These are phyloP conservation scores for Pseudozyma flocculosa DNA, from an alignment of 1,284 basidiomycete genomes.

Conservation along the genomic window DNA sequence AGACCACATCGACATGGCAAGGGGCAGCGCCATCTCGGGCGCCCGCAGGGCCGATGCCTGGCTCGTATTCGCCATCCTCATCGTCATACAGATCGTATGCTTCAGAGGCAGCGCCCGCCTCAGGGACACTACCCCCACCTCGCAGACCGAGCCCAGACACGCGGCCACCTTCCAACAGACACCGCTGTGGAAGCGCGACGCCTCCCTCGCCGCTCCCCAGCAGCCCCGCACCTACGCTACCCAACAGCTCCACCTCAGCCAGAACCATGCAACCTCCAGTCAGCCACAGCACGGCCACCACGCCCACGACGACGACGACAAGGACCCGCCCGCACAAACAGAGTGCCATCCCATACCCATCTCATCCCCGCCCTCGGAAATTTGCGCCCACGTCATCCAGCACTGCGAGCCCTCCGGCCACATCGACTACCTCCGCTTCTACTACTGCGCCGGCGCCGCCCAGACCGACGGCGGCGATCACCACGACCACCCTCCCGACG, in stretches of 20 bases:
- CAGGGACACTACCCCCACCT: neutral
- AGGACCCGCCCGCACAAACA: neutral
- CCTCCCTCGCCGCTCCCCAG: no score
- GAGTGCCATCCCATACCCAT: slow-evolving; percentile 35
- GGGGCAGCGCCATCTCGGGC: no score
- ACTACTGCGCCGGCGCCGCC: slow-evolving; percentile 44
- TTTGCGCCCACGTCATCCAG: slow-evolving; percentile 39
- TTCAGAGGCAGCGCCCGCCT: slow-evolving; percentile 23
- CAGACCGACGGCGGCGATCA: slow-evolving; percentile 5
- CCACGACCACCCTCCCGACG: slow-evolving; percentile 3
- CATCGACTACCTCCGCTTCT: slow-evolving; percentile 46
- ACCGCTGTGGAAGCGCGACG: neutral
- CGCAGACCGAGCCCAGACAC: neutral
- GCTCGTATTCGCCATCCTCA: slow-evolving; percentile 33
- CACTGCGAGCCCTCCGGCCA: slow-evolving; percentile 41
- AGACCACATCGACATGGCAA: neutral
- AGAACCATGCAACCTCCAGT: no score
- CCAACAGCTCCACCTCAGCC: no score
- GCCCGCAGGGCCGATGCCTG: slow-evolving; percentile 24
- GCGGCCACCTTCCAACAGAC: neutral
- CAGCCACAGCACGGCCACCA: no score
- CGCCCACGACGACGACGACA: slow-evolving; percentile 3
- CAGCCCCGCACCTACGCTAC: no score
- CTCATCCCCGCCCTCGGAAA: slow-evolving; percentile 9
- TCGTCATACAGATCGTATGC: slow-evolving; percentile 38